Evolutionary conservation across 2,329 filamentous ascomycete species (phyloP).

Genomic region (Alternaria brassicae): DNA sequence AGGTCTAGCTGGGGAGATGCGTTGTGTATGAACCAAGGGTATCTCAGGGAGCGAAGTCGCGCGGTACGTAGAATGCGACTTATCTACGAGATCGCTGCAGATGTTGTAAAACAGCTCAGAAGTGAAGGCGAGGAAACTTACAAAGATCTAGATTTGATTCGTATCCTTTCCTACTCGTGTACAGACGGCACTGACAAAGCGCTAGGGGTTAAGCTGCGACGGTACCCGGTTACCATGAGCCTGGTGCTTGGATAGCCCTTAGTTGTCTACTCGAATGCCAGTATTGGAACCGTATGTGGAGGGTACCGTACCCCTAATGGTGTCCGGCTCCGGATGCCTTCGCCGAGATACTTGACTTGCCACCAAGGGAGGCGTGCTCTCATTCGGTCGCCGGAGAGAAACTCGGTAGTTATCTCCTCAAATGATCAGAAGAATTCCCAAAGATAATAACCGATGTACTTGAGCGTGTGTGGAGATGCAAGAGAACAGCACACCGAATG

Average conservation of each 20-base stretch:
- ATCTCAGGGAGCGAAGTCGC: not conserved
- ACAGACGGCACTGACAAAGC: not conserved
- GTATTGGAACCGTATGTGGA: not conserved
- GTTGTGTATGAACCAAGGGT: not conserved
- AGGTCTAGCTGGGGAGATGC: not conserved
- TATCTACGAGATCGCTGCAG: not conserved
- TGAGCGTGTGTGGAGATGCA: not conserved
- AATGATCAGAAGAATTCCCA: not conserved
- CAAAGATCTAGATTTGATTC: not conserved
- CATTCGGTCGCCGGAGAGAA: not conserved
- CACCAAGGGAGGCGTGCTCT: not conserved
- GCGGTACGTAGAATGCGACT: not conserved
- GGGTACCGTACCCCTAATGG: not conserved
- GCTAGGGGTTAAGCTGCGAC: not conserved
- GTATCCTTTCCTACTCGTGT: not conserved
- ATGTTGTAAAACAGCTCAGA: not conserved
- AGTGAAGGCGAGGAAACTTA: not conserved
- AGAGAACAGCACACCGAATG: not conserved
- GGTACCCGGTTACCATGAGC: not conserved
- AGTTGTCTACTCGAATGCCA: not conserved
- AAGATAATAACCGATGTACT: not conserved
- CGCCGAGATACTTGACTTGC: not conserved
- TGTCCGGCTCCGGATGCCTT: not conserved
- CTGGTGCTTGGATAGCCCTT: not conserved
- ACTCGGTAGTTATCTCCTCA: not conserved